Evolutionary conservation across 495 filamentous ascomycete species (phyloP), one percentile per base, ranked within the genome.

Genomic region (Penicillium pancosmium): DNA sequence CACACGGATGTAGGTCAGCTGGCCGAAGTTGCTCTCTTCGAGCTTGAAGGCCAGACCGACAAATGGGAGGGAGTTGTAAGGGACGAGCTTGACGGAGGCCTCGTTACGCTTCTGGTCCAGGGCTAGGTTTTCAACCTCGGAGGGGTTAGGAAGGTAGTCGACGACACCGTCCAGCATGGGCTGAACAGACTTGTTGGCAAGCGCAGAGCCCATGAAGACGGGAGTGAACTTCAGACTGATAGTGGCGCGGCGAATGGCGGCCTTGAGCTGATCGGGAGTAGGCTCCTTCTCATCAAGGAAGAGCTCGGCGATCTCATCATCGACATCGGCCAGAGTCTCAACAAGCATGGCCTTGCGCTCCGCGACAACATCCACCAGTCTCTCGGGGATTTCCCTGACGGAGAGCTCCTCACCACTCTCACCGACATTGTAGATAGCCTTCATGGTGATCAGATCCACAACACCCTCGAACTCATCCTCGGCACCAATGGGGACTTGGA

Each of bases 11-110:
- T 98, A 99, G 50, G 95, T 99, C 66, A 99, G 82, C 74, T 99
- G 95, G 43, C 95, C 95, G 69, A 96, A 99, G 68, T 96, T 97
- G 79, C 91, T 95, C 75, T 99, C 95, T 82, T 98, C 95, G 35
- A 99, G 86, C 79, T 99, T 99, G 83, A 99, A 99, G 19, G 95
- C 95, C 54, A 99, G 79, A 41, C 95, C 95, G 40, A 98, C 93
- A 59, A 99, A 95, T 1, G 95, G 95, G 7, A 93, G 80, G 6
- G 90, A 89, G 73, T 92, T 92, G 76, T 97, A 98, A 5, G 95
- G 90, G 13, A 97, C 83, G 31, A 99, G 85, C 72, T 91, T 88
- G 38, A 96, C 92, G 9, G 86, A 82, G 11, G 84, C 82, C 70
- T 99, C 95, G 38, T 81, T 75, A 67, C 90, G 87, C 68, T 86